Base-by-base conservation (phyloP, 352 stramenopile species). In the Bremia lactucae region DNA sequence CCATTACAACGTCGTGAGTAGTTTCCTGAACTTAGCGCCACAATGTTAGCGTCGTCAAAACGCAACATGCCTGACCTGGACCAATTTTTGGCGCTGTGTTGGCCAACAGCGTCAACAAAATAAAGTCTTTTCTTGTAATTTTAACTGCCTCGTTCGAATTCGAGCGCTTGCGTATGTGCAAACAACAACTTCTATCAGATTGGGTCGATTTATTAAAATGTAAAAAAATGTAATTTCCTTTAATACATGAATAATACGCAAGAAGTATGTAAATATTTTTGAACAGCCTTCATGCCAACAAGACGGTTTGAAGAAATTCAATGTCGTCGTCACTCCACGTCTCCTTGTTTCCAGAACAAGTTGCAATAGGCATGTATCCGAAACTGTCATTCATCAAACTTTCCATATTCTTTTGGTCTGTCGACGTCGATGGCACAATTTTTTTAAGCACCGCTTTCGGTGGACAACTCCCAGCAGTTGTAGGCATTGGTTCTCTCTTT, bases 241-340 rank as follows among this genome's bases (percentile, higher is more conserved):
- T n/a, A n/a, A n/a, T n/a, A n/a, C n/a, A n/a, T n/a, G n/a, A n/a
- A n/a, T n/a, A n/a, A n/a, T n/a, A n/a, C n/a, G n/a, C n/a, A n/a
- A n/a, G n/a, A n/a, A n/a, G n/a, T n/a, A n/a, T n/a, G 28, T 34
- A 34, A 34, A 34, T 34, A 34, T 14, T 37, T 38, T 40, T 28
- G 19, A n/a, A 33, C 7, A 10, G 1, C 20, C 2, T 40, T 54
- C 70, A 87, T 4, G 66, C 57, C 14, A 90, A 59, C 31, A 87
- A 52, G 46, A 90, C 56, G 20, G 55, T 81, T 54, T 85, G 74
- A 28, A 90, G 49, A 34, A 90, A 82, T 31, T 84, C 66, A 37
- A 90, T 86, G 51, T 90, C 77, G 26, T 84, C 74, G 46, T 90
- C 77, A 23, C 59, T 85, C 77, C 77, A 90, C 36, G 72, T 62